Evolutionary conservation across 2,329 filamentous ascomycete genomes (phyloP), one percentile per base, ranked within the genome.

Genomic region (Orbilia ellipsospora): DNA sequence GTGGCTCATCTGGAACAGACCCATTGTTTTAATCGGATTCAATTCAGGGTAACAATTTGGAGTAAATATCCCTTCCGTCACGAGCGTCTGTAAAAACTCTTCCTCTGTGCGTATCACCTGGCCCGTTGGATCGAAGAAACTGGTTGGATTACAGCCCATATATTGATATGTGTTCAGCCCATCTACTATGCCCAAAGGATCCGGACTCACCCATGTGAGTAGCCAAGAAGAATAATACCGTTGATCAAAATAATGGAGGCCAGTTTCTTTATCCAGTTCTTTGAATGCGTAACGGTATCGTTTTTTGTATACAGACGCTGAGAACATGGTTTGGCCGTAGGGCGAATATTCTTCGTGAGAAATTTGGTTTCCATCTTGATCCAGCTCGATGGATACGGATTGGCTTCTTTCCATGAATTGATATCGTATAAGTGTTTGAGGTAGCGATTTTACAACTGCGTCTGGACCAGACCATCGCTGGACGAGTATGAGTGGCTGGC

Each of bases 201-300:
- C 80, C 0, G 79, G 52, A 6, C 68, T 77, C 1, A 73, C 73
- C 78, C 79, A 81, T 0, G 80, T 66, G 5, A 78, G 78, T 1
- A 81, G 54, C 77, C 77, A 78, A 1, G 79, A 18, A 1, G 73
- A 69, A 23, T 80, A 81, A 77, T 81, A 81, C 40, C 81, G 72
- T 1, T 59, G 69, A 0, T 78, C 79, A 54, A 60, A 78, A 65
- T 78, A 77, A 63, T 80, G 78, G 0, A 81, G 76, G 1, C 80
- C 80, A 0, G 56, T 81, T 42, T 81, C 80, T 20, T 78, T 78
- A 59, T 80, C 79, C 4, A 67, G 65, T 52, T 80, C 78, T 40
- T 80, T 77, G 8, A 66, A 67, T 1, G 77, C 28, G 66, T 77
- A 81, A 0, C 80, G 77, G 68, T 81, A 82, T 28, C 73, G 77